Percentiles rank a stretch among this genome's conserved stretches.
These are phyloP conservation scores for Prosopis cineraria DNA, from an alignment of 306 rosid genomes.

Conservation along the genomic window DNA sequence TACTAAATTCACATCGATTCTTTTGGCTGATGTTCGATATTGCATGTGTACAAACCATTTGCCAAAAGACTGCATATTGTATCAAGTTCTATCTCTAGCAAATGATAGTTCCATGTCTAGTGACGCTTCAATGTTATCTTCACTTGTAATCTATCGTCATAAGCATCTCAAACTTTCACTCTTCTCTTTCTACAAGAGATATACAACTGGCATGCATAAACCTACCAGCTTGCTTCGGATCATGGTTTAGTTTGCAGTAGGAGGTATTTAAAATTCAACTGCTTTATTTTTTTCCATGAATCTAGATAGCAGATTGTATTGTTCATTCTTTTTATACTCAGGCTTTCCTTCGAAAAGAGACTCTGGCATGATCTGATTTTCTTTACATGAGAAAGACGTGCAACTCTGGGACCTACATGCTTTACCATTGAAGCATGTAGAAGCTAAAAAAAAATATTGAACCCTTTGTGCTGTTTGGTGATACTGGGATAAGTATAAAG, in stretches of 20 bases:
- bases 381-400: background rate
- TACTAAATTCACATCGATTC: constrained; percentile 37
- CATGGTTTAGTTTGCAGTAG: background rate
- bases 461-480: background rate
- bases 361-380: background rate
- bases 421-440: background rate
- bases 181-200: background rate
- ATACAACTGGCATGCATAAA: background rate
- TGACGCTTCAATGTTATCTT: background rate
- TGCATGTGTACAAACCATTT: constrained; percentile 12
- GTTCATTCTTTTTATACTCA: background rate
- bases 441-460: background rate
- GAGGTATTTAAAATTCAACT: background rate
- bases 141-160: background rate
- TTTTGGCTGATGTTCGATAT: constrained; percentile 36
- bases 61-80: constrained; percentile 27
- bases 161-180: background rate
- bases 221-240: constrained; percentile 1
- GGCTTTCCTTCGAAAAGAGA: background rate
- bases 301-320: background rate
- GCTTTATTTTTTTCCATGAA: background rate
- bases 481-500: background rate
- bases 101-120: background rate
- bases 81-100: background rate
- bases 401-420: background rate